Evolutionary conservation across 2,329 filamentous ascomycete genomes (phyloP), one percentile per base, ranked within the genome.

Genomic region (Neoascochyta sp.): DNA sequence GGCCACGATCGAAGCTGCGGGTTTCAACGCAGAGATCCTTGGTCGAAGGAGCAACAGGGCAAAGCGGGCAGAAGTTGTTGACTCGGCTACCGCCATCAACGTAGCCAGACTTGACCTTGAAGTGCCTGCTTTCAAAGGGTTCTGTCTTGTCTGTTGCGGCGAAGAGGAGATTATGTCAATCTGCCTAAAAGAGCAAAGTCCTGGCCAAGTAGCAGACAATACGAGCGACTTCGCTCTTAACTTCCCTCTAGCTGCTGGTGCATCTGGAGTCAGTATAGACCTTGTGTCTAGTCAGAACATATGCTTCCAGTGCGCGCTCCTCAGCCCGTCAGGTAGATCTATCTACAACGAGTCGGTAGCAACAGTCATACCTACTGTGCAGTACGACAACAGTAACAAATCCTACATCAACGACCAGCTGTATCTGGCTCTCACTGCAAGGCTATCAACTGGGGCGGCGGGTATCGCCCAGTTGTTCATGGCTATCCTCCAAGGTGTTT

Each of bases 201-300:
- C 39, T 3, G 44, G 41, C 5, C 38, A 51, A n/a, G 31, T 13
- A 1, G 45, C 43, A 4, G 42, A 47, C 19, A 62, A 61, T 32
- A 61, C 58, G 4, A 50, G 41, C 10, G 51, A 61, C 33, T 61
- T 60, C 23, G 56, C 54, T 5, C 51, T 59, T 27, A 52, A 61
- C 29, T 60, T 57, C 17, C 55, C 57, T 4, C 48, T 60, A 5
- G 57, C 57, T 11, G 57, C 54, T 13, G 56, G 53, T 29, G 30
- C 35, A 8, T 52, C 45, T 9, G 9, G 25, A 8, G 43, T 43
- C n/a, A 56, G 54, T 16, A 32, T 47, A 5, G 37, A 55, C 13
- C 32, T 53, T 7, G 27, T 61, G 9, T 60, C 54, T 10, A 58
- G 53, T 27, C 57, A 61, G 41, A 47, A 51, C 19, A 42, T 59